Base-by-base conservation (phyloP, 1,284 basidiomycete genomes). In the Stereum hirsutum region DNA sequence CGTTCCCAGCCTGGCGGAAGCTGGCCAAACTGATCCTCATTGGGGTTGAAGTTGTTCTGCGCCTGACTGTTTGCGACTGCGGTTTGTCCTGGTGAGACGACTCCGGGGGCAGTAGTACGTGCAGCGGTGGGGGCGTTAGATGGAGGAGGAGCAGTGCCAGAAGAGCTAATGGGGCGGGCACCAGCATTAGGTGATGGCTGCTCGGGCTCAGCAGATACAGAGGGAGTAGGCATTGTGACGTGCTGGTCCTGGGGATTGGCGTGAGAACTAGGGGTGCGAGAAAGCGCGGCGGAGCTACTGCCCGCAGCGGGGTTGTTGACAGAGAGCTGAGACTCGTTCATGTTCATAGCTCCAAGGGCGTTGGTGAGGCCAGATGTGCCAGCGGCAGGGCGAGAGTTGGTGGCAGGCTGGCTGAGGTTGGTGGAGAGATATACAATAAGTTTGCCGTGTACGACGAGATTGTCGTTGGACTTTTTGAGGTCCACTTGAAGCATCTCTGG, bases 1-100 rank as follows among this genome's bases (percentile, higher is more conserved):
- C 94, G 81, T 63, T 99, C 96, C 93, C 94, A 99, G 10, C 92
- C 92, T 24, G 66, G 57, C 0, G 95, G 95, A 24, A 99, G 68
- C n/a, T 84, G 78, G 8, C 81, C 77, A 23, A 81, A 72, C 70
- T 88, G 69, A 66, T 77, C 74, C 45, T 78, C 73, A 46, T 73
- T 73, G 3, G 80, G 74, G 56, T 78, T 78, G 58, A 81, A 81
- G 57, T 80, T 78, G 48, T 75, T 69, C 41, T 56, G 59, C 38
- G 63, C 57, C 51, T 59, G 56, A 50, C 51, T 64, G 56, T 57
- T 65, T 47, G 58, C 64, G 44, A 55, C 57, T 1, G 57, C 60
- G 50, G 54, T 62, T 37, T 42, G 67, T 49, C 46, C 59, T 19
- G 68, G 65, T 41, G 63, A 62, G 11, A 68, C 59, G 11, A 69